These are phyloP conservation scores for Umbelopsis sp. DNA, from an alignment of 192 early-diverging fungal species.

Conservation along the genomic window DNA sequence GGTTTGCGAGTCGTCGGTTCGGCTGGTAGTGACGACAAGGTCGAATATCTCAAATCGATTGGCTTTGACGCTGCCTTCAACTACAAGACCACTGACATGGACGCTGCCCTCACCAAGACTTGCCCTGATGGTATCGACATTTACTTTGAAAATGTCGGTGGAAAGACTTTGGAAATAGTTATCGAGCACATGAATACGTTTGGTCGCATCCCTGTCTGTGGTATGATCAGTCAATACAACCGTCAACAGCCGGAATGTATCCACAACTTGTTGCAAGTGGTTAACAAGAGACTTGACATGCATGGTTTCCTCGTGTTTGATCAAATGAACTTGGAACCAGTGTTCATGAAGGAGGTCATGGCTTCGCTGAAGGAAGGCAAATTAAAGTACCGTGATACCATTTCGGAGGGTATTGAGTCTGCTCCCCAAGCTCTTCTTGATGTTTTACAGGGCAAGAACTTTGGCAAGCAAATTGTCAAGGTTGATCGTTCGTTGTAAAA, in stretches of 20 bases:
- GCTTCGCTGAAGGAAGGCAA: slow-evolving; percentile 61
- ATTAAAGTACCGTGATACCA: slow-evolving; percentile 57
- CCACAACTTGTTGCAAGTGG: slow-evolving; percentile 60
- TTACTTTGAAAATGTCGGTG: slow-evolving; percentile 81
- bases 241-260: slow-evolving; percentile 47
- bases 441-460: slow-evolving; percentile 66
- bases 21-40: slow-evolving; percentile 85
- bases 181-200: slow-evolving; percentile 62
- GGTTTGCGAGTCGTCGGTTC: slow-evolving; percentile 85
- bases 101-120: slow-evolving; percentile 53
- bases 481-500: slow-evolving; percentile 46
- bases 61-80: slow-evolving; percentile 89
- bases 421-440: slow-evolving; percentile 62
- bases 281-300: slow-evolving; percentile 58
- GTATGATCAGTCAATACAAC: slow-evolving; percentile 76
- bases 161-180: slow-evolving; percentile 76
- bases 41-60: slow-evolving; percentile 61
- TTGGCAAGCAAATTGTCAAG: slow-evolving; percentile 69
- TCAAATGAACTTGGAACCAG: slow-evolving; percentile 44
- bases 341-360: slow-evolving; percentile 62
- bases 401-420: slow-evolving; percentile 67
- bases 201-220: slow-evolving; percentile 74
- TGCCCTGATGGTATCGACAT: slow-evolving; percentile 86
- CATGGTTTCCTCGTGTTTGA: slow-evolving; percentile 69
- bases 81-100: slow-evolving; percentile 78